A percentile compares a stretch with the other conserved stretches of the same genome.
phyloP scores from a whole-genome alignment of 192 early-diverging fungal genomes.

The Jimgerdemannia flammicorona region DNA sequence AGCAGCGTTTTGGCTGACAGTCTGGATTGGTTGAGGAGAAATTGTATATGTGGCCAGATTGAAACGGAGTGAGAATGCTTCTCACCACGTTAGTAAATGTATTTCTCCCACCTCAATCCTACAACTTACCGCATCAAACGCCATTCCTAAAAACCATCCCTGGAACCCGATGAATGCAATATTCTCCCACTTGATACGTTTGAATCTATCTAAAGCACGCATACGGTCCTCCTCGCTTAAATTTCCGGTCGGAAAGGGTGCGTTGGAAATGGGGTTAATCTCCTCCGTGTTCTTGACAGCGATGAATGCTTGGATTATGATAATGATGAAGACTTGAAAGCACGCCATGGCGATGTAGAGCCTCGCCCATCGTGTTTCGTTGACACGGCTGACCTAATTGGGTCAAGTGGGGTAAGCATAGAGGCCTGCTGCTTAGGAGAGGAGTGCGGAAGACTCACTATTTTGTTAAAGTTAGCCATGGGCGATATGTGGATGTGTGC shows the following conservation, averaged over 20 bases:
- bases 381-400: slow-evolving; percentile 21
- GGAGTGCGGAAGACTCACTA: neutral
- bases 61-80: neutral
- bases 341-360: slow-evolving; percentile 23
- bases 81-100: neutral
- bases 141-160: slow-evolving; percentile 31
- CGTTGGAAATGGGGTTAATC: neutral
- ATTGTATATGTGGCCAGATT: neutral
- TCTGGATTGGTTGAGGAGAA: slow-evolving; percentile 12
- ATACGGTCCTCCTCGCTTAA: neutral
- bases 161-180: slow-evolving; percentile 35
- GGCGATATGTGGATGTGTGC: too few species aligned
- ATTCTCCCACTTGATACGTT: slow-evolving; percentile 38
- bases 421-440: neutral
- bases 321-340: slow-evolving; percentile 25
- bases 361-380: slow-evolving; percentile 34
- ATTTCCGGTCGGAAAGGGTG: slow-evolving; percentile 1
- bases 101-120: neutral
- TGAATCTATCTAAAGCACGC: slow-evolving; percentile 19
- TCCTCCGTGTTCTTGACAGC: slow-evolving; percentile 26
- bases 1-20: slow-evolving; percentile 33
- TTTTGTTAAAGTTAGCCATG: too few species aligned
- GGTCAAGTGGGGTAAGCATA: too few species aligned
- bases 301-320: slow-evolving; percentile 24
- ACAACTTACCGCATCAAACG: slow-evolving; percentile 30